Conservation (phyloP, 2,329 filamentous ascomycete species). For the Malbranchea cinnamomea region DNA sequence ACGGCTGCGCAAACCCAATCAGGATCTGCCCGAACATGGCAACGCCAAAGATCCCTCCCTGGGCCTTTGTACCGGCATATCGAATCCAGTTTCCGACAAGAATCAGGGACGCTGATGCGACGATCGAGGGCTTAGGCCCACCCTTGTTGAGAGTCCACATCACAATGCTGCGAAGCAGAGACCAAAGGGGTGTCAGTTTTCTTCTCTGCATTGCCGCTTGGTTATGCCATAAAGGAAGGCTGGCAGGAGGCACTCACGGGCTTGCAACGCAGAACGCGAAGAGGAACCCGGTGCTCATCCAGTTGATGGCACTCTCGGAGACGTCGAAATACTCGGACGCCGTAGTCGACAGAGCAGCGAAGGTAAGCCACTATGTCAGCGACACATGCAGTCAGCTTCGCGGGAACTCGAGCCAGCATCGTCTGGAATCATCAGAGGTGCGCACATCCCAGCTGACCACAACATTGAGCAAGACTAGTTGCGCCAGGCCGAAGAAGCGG, state of each 20-base stretch:
- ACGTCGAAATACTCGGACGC: constrained; percentile 64
- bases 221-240: not conserved
- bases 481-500: constrained; percentile 73
- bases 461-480: constrained; percentile 78
- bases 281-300: constrained; percentile 77
- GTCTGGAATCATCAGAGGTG: constrained; percentile 20
- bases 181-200: not conserved
- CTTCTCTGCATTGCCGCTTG: not conserved
- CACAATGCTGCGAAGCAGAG: constrained; percentile 29
- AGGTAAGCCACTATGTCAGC: constrained; percentile 65
- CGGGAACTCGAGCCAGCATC: not conserved
- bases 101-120: constrained; percentile 56
- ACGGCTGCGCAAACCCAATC: constrained; percentile 78
- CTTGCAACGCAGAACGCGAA: constrained; percentile 65
- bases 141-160: constrained; percentile 63
- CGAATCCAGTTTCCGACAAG: constrained; percentile 84
- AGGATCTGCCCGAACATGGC: constrained; percentile 88
- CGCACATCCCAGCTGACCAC: constrained; percentile 91
- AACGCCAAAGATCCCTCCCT: constrained; percentile 52
- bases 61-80: constrained; percentile 51
- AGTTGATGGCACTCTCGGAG: constrained; percentile 67
- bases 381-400: constrained; percentile 3
- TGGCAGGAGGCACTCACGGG: constrained; percentile 35
- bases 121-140: constrained; percentile 64
- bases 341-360: constrained; percentile 64